Evolutionary conservation across 2,329 filamentous ascomycete genomes (phyloP).

Genomic region (Apiospora malaysiana): DNA sequence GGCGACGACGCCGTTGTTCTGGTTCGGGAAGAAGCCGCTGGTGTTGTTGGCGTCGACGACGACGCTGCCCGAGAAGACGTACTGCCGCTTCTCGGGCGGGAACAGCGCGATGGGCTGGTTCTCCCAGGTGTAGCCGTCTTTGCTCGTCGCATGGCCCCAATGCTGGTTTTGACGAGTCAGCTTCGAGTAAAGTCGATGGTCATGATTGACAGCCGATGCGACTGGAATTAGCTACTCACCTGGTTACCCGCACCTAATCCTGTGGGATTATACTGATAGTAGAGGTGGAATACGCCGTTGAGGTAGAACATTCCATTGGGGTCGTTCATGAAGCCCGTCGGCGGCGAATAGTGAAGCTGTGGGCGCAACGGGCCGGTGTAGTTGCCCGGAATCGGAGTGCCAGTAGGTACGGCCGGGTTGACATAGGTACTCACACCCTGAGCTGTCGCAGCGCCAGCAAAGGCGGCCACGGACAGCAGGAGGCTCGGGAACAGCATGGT

Average conservation of each 20-base stretch:
- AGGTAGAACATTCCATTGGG: constrained; percentile 69
- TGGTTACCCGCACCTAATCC: constrained; percentile 41
- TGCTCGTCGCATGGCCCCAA: constrained; percentile 70
- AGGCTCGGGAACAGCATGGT: constrained; percentile 13
- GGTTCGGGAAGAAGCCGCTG: constrained; percentile 67
- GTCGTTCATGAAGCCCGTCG: constrained; percentile 63
- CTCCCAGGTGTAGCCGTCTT: constrained; percentile 67
- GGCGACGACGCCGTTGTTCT: constrained; percentile 67
- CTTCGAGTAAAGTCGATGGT: neutral
- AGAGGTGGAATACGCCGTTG: constrained; percentile 65
- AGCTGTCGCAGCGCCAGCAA: neutral
- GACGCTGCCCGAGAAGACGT: constrained; percentile 59
- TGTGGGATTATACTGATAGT: constrained; percentile 59
- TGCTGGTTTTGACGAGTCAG: constrained; percentile 41
- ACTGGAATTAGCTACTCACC: neutral
- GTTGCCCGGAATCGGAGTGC: constrained; percentile 33
- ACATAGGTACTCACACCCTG: constrained; percentile 33
- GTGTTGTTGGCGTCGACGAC: constrained; percentile 69
- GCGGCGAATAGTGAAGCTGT: constrained; percentile 62
- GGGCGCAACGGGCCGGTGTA: constrained; percentile 47
- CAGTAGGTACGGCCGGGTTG: constrained; percentile 38
- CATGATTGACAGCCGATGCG: neutral
- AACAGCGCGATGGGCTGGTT: constrained; percentile 69
- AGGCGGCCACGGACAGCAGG: neutral
- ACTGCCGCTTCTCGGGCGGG: constrained; percentile 49